phyloP scores from a whole-genome alignment of 768 basidiomycete genomes.

The Ephemerocybe angulata region DNA sequence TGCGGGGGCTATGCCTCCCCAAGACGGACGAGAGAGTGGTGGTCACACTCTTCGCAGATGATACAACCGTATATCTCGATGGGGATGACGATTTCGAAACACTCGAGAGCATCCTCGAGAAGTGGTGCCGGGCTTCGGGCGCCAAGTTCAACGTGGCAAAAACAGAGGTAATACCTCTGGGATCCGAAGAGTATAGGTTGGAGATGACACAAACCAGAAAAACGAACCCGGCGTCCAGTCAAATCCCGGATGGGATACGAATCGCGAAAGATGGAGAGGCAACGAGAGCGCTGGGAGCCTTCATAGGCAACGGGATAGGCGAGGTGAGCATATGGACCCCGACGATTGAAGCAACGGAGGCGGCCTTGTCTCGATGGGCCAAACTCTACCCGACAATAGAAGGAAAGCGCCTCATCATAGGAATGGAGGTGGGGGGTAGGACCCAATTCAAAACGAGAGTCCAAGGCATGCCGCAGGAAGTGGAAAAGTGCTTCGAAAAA shows the following conservation, averaged over 20 bases:
- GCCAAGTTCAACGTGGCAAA: not conserved
- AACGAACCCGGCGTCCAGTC: accelerated
- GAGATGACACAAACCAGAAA: not conserved
- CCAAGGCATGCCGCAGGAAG: not conserved
- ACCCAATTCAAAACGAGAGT: not conserved
- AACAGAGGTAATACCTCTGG: not conserved
- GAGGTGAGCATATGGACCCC: not conserved
- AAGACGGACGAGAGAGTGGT: not conserved
- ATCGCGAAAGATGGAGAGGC: constrained; percentile 5
- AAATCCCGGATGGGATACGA: not conserved
- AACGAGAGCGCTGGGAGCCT: not conserved
- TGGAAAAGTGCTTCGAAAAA: not conserved
- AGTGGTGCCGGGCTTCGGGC: not conserved
- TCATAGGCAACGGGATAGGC: not conserved
- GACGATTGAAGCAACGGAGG: not conserved
- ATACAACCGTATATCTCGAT: not conserved
- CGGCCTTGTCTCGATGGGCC: not conserved
- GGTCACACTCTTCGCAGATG: not conserved
- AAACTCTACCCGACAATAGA: not conserved
- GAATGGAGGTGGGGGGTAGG: not conserved
- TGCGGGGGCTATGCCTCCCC: not conserved
- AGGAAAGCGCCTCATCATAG: not conserved
- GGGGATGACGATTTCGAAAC: not conserved
- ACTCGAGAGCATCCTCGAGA: not conserved
- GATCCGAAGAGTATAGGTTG: not conserved